Conservation (phyloP, 352 stramenopile genomes). For the Pythium myriotylum region DNA sequence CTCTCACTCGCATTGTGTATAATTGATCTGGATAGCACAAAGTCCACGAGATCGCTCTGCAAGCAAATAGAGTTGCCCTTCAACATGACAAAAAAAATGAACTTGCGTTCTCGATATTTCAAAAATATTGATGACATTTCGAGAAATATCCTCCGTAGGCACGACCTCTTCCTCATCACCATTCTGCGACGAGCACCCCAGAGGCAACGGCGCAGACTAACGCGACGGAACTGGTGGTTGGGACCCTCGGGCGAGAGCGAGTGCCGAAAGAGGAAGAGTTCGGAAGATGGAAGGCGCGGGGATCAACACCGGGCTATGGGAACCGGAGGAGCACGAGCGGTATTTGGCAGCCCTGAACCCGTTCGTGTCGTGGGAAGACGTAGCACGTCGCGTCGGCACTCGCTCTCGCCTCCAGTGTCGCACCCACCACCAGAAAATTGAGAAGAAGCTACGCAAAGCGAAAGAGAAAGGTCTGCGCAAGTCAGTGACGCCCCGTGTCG, state of each 20-base stretch:
- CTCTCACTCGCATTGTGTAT: no score
- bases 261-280: neutral
- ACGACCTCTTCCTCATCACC: neutral
- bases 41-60: no score
- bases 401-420: constrained; percentile 14
- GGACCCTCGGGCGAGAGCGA: neutral
- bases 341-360: constrained; percentile 3
- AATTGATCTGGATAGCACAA: no score
- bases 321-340: constrained; percentile 13
- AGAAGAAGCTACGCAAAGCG: constrained; percentile 12
- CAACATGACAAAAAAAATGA: no score
- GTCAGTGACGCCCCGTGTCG: neutral
- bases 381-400: constrained; percentile 19
- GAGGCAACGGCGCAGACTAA: neutral
- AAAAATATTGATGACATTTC: neutral
- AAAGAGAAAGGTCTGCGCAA: neutral
- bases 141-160: constrained; percentile 3
- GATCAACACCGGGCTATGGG: constrained; percentile 1
- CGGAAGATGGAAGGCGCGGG: neutral
- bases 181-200: neutral
- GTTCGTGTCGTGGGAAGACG: constrained; percentile 8
- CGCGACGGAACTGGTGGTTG: no score
- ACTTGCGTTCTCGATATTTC: neutral
- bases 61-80: no score
- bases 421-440: constrained; percentile 18